Evolutionary conservation across 495 filamentous ascomycete genomes (phyloP), one percentile per base, ranked within the genome.

Genomic region (Letharia columbiana): DNA sequence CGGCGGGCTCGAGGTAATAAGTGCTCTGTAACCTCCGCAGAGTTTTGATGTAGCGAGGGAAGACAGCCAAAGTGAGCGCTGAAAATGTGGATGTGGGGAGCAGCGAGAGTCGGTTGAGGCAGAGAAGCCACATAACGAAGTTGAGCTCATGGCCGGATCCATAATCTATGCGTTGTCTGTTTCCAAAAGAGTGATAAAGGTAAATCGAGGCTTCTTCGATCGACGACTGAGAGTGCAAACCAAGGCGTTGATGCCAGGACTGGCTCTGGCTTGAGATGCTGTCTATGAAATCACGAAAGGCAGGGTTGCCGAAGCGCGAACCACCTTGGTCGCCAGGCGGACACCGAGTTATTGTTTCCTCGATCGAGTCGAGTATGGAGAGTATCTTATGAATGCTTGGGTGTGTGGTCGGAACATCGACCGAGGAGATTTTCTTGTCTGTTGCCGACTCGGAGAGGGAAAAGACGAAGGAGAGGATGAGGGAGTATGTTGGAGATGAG

Each of bases 91-190:
- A 71, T 11, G 69, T 68, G 4, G 81, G 76, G 37, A 97, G 74
- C 35, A 92, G 74, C 11, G 78, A 77, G n/a, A 96, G 82, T 70
- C 92, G 90, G 70, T 91, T 87, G 11, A 98, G 87, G 72, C 89
- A 96, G 20, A 98, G 82, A 45, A 98, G 80, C 91, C 91, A 98
- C 75, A 96, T 87, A 73, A 93, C 81, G 75, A 98, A 96, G 75
- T 98, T 96, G 60, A 98, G 82, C 76, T 98, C 94, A 74, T 98
- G 94, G 11, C 94, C 94, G 0, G 91, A 95, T 69, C 94, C 94
- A 76, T 98, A 98, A 77, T 98, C 94, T 68, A 98, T 90, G n/a
- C 94, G 84, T 40, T 85, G 83, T 59, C 86, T 81, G 73, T 94
- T 96, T 58, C 94, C 94, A 60, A 96, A 89, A 2, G 87, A 88